Evolutionary conservation across 1,284 basidiomycete genomes (phyloP).

Genomic region (Cystobasidiaceae sp.): DNA sequence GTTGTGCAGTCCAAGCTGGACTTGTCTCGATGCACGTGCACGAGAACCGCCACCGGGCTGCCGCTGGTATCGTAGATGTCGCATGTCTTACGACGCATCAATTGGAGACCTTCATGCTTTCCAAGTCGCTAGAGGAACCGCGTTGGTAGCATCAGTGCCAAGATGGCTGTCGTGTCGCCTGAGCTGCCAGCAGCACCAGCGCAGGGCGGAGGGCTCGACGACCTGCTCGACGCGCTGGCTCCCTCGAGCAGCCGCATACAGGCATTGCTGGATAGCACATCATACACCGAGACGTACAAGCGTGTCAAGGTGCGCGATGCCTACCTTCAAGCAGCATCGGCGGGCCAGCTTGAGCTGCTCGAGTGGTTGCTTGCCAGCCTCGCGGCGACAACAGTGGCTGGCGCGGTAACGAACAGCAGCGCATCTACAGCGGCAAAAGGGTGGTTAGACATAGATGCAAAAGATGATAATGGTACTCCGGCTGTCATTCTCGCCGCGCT

Average conservation of each 20-base stretch:
- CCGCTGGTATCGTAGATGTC: too few relatives aligned
- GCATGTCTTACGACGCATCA: too few relatives aligned
- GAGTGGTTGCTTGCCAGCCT: conserved; percentile 38
- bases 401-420: not conserved
- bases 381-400: not conserved
- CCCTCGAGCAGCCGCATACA: conserved; percentile 7
- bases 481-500: conserved; percentile 38
- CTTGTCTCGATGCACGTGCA: too few relatives aligned
- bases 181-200: not conserved
- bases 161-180: too few relatives aligned
- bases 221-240: conserved; percentile 20
- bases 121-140: too few relatives aligned
- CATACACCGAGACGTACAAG: conserved; percentile 30
- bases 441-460: conserved; percentile 38
- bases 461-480: conserved; percentile 39
- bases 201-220: not conserved
- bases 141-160: too few relatives aligned
- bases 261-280: not conserved
- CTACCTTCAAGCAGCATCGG: conserved; percentile 35
- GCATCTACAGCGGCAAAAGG: conserved; percentile 20
- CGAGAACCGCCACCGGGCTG: too few relatives aligned
- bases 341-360: conserved; percentile 40
- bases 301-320: conserved; percentile 32
- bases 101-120: too few relatives aligned
- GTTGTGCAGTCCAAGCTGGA: too few relatives aligned